Evolutionary conservation across 2,329 filamentous ascomycete genomes (phyloP), one percentile per base, ranked within the genome.

Genomic region (Stagonosporopsis chrysanthemi): DNA sequence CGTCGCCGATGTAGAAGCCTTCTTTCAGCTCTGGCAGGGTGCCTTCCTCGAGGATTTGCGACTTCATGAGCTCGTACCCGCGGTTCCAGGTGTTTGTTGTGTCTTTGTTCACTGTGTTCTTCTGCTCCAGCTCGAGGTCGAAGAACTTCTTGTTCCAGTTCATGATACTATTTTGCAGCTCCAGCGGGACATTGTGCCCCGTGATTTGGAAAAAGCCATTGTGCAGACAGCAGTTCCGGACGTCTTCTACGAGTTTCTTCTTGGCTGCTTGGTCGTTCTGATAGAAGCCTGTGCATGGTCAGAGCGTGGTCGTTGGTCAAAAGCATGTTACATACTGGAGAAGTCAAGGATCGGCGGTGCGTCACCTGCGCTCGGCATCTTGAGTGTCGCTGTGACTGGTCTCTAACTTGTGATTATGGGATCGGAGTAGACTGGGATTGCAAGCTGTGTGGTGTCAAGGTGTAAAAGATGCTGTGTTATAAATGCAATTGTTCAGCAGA

Each of bases 181-280:
- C 67, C 7, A 72, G 40, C 1, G 79, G 74, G 6, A 81, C 72
- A 1, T 71, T 66, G 49, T 81, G 78, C 26, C 76, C 76, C 2
- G 72, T 76, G 58, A 81, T 79, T 52, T 81, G 79, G 64, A 81
- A 81, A 66, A 81, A 81, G 19, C 80, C 79, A 66, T 74, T 73
- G 56, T 72, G 65, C 15, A 70, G 52, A 55, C 73, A 75, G 55
- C 68, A 72, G 19, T 69, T 61, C 17, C 67, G 62, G 14, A 75
- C 66, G 36, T 71, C 56, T 2, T 67, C 63, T 28, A 74, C 67
- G 6, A 75, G 62, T 33, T 69, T 61, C 39, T 66, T 41, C 29
- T 52, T 52, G 22, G 42, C 50, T 8, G 35, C 15, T 15, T 42
- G 43, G 52, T 75, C 65, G 8, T 49, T 58, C 28, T 58, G 55